Conservation (phyloP, 2,329 filamentous ascomycete species). For the Ophiostoma ips region DNA sequence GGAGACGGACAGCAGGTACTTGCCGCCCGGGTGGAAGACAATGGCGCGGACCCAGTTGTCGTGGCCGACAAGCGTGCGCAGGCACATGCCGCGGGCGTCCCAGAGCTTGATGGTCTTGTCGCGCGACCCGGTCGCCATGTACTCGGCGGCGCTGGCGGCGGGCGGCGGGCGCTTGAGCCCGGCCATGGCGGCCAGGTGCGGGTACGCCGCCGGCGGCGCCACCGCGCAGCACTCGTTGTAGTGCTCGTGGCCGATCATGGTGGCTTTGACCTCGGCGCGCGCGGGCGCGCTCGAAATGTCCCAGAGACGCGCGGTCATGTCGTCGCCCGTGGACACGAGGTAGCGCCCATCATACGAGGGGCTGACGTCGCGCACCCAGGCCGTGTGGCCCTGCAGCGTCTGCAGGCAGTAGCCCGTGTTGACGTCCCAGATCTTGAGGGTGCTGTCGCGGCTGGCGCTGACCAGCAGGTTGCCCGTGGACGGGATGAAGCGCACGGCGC, state of each 20-base stretch:
- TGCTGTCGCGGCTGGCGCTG: slow-evolving; percentile 73
- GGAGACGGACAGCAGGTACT: slow-evolving; percentile 71
- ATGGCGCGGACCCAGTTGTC: slow-evolving; percentile 88
- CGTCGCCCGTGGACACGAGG: slow-evolving; percentile 70
- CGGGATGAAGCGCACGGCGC: slow-evolving; percentile 73
- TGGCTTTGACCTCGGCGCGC: slow-evolving; percentile 55
- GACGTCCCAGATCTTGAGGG: slow-evolving; percentile 81
- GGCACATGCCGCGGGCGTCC: slow-evolving; percentile 70
- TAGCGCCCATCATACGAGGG: slow-evolving; percentile 74
- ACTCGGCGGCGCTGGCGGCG: slow-evolving; percentile 64
- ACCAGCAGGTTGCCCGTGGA: slow-evolving; percentile 76
- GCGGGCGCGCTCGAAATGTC: slow-evolving; percentile 59
- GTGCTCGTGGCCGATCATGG: slow-evolving; percentile 77
- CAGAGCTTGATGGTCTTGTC: slow-evolving; percentile 87
- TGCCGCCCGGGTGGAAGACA: slow-evolving; percentile 82
- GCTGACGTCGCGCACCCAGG: slow-evolving; percentile 82
- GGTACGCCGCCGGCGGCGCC: slow-evolving; percentile 66
- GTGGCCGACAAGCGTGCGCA: slow-evolving; percentile 75
- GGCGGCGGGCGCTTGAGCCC: slow-evolving; percentile 73
- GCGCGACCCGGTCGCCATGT: slow-evolving; percentile 74
- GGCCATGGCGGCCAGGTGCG: slow-evolving; percentile 61
- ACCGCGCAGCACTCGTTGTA: slow-evolving; percentile 75
- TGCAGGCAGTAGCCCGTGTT: slow-evolving; percentile 86
- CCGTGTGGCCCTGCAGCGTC: slow-evolving; percentile 72
- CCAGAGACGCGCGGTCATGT: slow-evolving; percentile 73